Conservation (phyloP, 805 yeast genomes). For the Wickerhamiella australiensis region DNA sequence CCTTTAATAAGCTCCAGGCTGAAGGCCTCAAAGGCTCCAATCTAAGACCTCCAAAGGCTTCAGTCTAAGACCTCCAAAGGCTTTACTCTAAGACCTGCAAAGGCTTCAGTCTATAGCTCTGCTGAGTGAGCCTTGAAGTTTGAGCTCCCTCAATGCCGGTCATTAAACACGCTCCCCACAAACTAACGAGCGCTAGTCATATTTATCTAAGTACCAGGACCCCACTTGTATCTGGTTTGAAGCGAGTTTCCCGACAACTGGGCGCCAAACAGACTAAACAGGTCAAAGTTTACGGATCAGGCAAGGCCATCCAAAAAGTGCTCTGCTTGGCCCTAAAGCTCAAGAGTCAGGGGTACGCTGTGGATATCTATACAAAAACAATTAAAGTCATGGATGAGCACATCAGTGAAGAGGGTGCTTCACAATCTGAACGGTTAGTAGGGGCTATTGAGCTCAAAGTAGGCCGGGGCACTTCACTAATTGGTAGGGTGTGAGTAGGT, state of each 20-base stretch:
- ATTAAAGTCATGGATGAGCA: conserved; percentile 65
- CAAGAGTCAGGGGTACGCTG: conserved; percentile 37
- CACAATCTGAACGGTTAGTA: conserved; percentile 30
- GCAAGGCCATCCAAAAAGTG: conserved; percentile 53
- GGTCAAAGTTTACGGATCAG: conserved; percentile 64
- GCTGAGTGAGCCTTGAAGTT: background rate
- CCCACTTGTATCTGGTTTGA: conserved; percentile 62
- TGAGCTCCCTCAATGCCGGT: conserved; percentile 23
- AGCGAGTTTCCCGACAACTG: conserved; percentile 46
- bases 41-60: no score
- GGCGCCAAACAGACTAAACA: conserved; percentile 33
- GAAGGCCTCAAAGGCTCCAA: no score
- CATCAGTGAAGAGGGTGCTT: conserved; percentile 23
- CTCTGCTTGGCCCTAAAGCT: conserved; percentile 52
- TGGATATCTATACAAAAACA: conserved; percentile 53
- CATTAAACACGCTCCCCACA: conserved; percentile 42
- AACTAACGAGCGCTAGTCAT: conserved; percentile 29
- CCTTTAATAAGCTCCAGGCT: no score
- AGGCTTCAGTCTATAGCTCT: no score
- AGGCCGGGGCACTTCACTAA: background rate
- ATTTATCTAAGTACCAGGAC: conserved; percentile 47
- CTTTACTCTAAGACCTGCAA: no score
- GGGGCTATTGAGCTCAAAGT: conserved; percentile 37
- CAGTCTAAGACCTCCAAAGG: background rate
- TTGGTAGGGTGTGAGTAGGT: background rate